Evolutionary conservation across 2,329 filamentous ascomycete genomes (phyloP), one percentile per base, ranked within the genome.

Genomic region (Trichoderma sp.): DNA sequence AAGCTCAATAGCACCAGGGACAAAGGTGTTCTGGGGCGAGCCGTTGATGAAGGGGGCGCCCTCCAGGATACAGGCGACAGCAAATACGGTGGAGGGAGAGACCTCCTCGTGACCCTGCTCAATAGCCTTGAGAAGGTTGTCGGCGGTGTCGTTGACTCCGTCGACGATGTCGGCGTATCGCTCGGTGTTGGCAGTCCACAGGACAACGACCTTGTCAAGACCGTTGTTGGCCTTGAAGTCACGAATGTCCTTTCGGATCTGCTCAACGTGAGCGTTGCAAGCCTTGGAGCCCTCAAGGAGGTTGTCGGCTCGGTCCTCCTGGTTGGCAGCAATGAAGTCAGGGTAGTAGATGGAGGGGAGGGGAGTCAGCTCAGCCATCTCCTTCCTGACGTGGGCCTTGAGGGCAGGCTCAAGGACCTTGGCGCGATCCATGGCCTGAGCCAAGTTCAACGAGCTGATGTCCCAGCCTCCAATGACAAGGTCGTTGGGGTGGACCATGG

Each of bases 101-200:
- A 99, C 89, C 81, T 99, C 96, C 74, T 91, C 88, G 80, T 99
- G 94, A 58, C 95, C 94, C 74, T 87, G 81, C 84, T 95, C 91
- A 80, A 99, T 97, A 65, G 96, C 87, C 80, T 92, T 91, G 81
- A 98, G 85, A 73, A 99, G 88, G 84, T 98, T 98, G 76, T 97
- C 94, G 65, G 95, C 94, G 20, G 95, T 98, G 84, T 99, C 96
- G 81, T 99, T 98, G 83, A 99, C 90, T 74, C 95, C 95, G 23
- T 90, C 84, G 68, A 97, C 82, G 76, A 98, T 87, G 75, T 98
- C 94, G 76, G 96, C 93, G 79, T 94, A 99, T 75, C 96, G 94
- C 85, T 99, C 96, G 13, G 96, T 99, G 87, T 99, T 99, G 83
- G 96, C 96, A 72, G 96, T 98, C 96, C 96, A 99, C 83, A 96